phyloP scores from a whole-genome alignment of 257 asterid species.

The Solanum okadae region DNA sequence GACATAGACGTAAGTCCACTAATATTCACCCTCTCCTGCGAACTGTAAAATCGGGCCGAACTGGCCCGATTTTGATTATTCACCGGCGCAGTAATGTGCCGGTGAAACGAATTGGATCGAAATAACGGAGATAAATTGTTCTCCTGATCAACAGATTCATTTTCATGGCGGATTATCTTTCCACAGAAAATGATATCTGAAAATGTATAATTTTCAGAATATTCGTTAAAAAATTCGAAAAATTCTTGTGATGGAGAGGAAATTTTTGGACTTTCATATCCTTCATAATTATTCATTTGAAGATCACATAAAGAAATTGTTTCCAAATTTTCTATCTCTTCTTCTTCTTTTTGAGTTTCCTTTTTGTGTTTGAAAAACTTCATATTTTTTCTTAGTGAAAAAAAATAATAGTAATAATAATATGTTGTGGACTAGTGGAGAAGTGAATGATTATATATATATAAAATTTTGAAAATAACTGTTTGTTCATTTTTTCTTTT shows the following conservation, averaged over 20 bases:
- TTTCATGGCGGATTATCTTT: neutral
- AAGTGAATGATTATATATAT: neutral
- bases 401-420: no score
- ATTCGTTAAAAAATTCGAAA: neutral
- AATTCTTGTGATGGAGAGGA: neutral
- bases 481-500: neutral
- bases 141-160: neutral
- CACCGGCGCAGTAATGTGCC: neutral
- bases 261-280: neutral
- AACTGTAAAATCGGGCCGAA: neutral
- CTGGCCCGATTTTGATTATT: neutral
- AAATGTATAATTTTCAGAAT: neutral
- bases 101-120: neutral
- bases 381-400: no score
- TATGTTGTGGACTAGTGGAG: neutral
- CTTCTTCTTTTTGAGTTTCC: neutral
- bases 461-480: neutral
- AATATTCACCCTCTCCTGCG: conserved; percentile 37
- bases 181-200: neutral
- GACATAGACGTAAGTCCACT: conserved; percentile 64
- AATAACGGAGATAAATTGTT: neutral
- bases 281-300: neutral
- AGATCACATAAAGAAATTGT: neutral
- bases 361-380: neutral
- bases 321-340: neutral